Conservation (phyloP, 768 basidiomycete species). For the Naganishia vaughanmartiniae region DNA sequence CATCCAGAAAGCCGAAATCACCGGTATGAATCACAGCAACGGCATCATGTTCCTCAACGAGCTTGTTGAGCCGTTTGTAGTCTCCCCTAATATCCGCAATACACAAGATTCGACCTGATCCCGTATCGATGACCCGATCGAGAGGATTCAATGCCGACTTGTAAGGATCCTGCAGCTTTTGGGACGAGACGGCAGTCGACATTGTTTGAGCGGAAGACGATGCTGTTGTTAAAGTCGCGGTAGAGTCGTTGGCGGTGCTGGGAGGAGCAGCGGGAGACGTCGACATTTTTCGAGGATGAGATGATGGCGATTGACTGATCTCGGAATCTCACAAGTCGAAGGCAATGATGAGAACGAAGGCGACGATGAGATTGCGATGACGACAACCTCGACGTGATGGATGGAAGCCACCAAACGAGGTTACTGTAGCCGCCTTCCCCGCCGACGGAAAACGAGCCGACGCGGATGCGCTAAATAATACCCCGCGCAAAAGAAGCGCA, state of each 20-base stretch:
- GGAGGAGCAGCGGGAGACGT: background rate
- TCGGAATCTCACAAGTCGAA: no score
- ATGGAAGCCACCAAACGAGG: no score
- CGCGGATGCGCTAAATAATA: no score
- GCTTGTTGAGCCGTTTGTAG: conserved; percentile 75
- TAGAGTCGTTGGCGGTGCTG: conserved; percentile 8
- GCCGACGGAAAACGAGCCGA: no score
- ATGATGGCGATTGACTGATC: no score
- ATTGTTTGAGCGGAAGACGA: conserved; percentile 21
- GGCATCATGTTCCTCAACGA: conserved; percentile 83
- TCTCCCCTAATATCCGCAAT: conserved; percentile 69
- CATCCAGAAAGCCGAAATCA: conserved; percentile 98
- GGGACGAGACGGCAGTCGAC: conserved; percentile 24
- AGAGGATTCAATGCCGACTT: conserved; percentile 15
- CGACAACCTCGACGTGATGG: no score
- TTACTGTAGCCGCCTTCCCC: no score
- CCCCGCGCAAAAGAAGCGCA: no score
- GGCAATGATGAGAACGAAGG: no score
- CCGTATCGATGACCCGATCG: conserved; percentile 23
- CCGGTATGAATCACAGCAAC: conserved; percentile 94
- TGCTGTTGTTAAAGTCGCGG: conserved; percentile 7
- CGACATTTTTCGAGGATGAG: background rate
- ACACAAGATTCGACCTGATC: conserved; percentile 79
- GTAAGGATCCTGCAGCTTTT: background rate
- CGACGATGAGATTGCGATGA: no score